Base-by-base conservation (phyloP, 73 alveolate genomes). In the Symbiodinium pilosum region DNA sequence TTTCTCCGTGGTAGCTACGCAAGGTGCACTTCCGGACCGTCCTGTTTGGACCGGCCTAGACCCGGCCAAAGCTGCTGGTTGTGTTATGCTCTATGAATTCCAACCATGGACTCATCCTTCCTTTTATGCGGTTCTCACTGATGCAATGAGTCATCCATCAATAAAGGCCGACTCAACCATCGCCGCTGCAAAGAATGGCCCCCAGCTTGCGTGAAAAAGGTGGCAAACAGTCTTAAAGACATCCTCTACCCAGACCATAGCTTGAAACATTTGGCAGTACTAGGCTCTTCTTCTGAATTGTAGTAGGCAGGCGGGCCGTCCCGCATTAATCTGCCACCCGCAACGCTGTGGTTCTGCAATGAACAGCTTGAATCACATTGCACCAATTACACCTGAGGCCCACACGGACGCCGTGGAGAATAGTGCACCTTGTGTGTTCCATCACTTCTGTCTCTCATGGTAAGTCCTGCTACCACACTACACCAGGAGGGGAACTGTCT, bases 1-100 rank as follows among this genome's bases (percentile, higher is more conserved):
- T 11, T 43, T 14, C 39, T 71, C 93, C 59, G 24, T 2, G 24
- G n/a, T 42, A 84, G 26, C 41, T 84, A 34, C 44, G 43, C 59
- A 34, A n/a, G 24, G 34, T 42, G 93, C 12, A 84, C 42, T 75
- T 86, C 94, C 84, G 68, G 56, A 86, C 52, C 39, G 54, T 51
- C 18, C 94, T 84, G 36, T 39, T 52, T 20, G 94, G 94, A 42
- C 94, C 94, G 40, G 54, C 84, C 94, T 84, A 86, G n/a, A 86
- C 84, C 38, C 54, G 94, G 32, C 93, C 93, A 43, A 84, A 84
- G 28, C 38, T 84, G 94, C 94, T 52, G 36, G 20, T 54, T 71
- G 83, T n/a, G 32, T 83, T 84, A 83, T 34, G 51, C 84, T 86
- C 41, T 38, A 86, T 39, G 41, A 43, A 86, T 40, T 52, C 84